Base-by-base conservation (phyloP, 768 basidiomycete genomes). In the Tulasnella sp. region DNA sequence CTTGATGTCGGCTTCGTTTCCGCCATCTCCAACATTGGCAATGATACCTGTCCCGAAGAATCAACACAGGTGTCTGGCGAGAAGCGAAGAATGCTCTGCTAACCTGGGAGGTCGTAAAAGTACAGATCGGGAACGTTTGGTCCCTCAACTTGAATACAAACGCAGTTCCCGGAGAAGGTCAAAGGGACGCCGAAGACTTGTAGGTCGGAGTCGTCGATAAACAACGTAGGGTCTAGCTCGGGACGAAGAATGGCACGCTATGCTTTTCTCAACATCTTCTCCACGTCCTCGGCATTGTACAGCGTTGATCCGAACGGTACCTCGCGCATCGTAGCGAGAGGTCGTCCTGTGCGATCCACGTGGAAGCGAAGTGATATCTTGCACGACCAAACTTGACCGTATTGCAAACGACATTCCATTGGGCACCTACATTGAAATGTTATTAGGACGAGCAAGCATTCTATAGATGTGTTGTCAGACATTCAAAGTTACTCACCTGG, bases 131-230 rank as follows among this genome's bases (percentile, higher is more conserved):
- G 67, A 12, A 82, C 69, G 16, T 80, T 77, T 0, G 86, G 85
- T 81, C 75, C 87, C 83, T 29, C 34, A 78, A 79, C n/a, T 84
- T 81, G 34, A 71, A 83, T 83, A 7, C 82, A 80, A 2, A 89
- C 82, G 0, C 81, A 79, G 62, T 88, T 87, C 69, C 80, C 81
- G 2, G 86, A 86, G 76, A 88, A 88, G 29, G 75, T 59, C 22
- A 59, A 14, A 12, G 52, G 52, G 32, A 59, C 62, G 32, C 63
- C 68, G n/a, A 32, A 59, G 1, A 52, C 73, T 4, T 47, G n/a
- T 8, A 72, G 59, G 17, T 72, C 71, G 4, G 36, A 40, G 39
- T 74, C 68, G 29, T 74, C 41, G 3, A 72, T 40, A 32, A 74
- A 72, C 62, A 73, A 8, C 1, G 22, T 26, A 17, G 72, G 29